Base-by-base conservation (phyloP, 768 basidiomycete species). In the Mycena galopus region DNA sequence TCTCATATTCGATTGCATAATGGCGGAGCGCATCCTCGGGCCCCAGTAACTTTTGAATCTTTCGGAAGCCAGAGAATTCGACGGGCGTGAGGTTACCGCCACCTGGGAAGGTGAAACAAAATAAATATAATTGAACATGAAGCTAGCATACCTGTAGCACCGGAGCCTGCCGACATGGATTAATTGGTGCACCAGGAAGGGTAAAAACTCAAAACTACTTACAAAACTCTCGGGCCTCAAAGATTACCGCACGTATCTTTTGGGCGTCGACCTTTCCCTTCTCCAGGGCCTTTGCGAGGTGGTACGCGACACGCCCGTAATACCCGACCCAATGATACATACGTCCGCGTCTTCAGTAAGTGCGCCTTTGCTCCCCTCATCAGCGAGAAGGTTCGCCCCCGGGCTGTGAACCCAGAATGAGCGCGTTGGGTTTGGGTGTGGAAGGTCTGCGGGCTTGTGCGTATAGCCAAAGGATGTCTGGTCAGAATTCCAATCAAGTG, bases 191-290 rank as follows among this genome's bases (percentile, higher is more conserved):
- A 25, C 11, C 25, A 27, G 56, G 61, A 57, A 14, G 16, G 64
- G 67, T 37, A 42, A 64, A 14, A 23, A 55, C 0, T n/a, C n/a
- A n/a, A n/a, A n/a, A n/a, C n/a, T n/a, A 85, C 94, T 82, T 27
- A 95, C 96, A 94, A 80, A 96, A 93, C 77, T 95, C 92, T 75
- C 96, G 84, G 5, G 95, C 96, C 78, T 97, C 96, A 11, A 98
- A 80, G 16, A 97, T 83, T 21, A 91, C 89, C 0, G 92, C 85
- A 33, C 83, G 89, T 53, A 89, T n/a, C 61, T 63, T 27, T 69
- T 39, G n/a, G 39, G 39, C 17, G 55, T 69, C 11, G 23, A 72
- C 69, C 1, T 27, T 21, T 10, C 64, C 60, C 39, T 67, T 53
- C 72, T 75, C 37, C 71, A 78, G 71, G 47, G 70, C 75, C 51